Percentiles rank a stretch among this genome's conserved stretches.
Evolutionary conservation across 1,284 basidiomycete species (phyloP).

Genomic region (Malassezia sympodialis): DNA sequence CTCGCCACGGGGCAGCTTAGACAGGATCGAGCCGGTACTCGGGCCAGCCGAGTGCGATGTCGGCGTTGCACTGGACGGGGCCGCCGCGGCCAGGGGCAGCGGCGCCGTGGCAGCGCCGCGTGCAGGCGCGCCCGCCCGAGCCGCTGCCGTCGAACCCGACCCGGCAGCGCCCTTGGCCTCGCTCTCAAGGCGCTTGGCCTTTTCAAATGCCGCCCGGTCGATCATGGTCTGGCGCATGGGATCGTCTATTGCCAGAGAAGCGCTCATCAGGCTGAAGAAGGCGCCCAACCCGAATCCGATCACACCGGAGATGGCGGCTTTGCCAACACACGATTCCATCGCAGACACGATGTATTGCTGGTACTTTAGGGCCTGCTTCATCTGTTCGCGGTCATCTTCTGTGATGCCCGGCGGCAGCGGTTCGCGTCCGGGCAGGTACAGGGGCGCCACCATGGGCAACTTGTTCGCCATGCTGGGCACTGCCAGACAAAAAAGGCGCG

Average conservation of each 20-base stretch:
- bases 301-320: slow-evolving; percentile 64
- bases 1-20: slow-evolving; percentile 7
- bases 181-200: slow-evolving; percentile 5
- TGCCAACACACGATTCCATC: slow-evolving; percentile 75
- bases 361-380: slow-evolving; percentile 64
- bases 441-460: slow-evolving; percentile 27
- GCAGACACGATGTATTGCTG: slow-evolving; percentile 60
- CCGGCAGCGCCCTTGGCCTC: background rate
- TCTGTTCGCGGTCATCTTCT: slow-evolving; percentile 64
- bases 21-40: background rate
- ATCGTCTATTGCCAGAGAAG: slow-evolving; percentile 90
- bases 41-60: background rate
- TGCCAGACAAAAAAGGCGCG: background rate
- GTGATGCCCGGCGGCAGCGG: slow-evolving; percentile 66
- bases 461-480: slow-evolving; percentile 10
- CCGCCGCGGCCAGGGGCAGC: background rate
- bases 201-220: slow-evolving; percentile 1
- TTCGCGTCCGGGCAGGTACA: slow-evolving; percentile 50
- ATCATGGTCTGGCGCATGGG: slow-evolving; percentile 52
- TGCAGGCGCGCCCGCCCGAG: background rate
- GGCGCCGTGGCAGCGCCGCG: background rate
- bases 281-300: slow-evolving; percentile 81
- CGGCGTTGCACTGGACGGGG: background rate
- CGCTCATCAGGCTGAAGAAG: slow-evolving; percentile 90
- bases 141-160: background rate